Percentiles rank a stretch among this genome's conserved stretches.
Conservation (phyloP, 805 yeast species). For the Myxozyma kluyveri region DNA sequence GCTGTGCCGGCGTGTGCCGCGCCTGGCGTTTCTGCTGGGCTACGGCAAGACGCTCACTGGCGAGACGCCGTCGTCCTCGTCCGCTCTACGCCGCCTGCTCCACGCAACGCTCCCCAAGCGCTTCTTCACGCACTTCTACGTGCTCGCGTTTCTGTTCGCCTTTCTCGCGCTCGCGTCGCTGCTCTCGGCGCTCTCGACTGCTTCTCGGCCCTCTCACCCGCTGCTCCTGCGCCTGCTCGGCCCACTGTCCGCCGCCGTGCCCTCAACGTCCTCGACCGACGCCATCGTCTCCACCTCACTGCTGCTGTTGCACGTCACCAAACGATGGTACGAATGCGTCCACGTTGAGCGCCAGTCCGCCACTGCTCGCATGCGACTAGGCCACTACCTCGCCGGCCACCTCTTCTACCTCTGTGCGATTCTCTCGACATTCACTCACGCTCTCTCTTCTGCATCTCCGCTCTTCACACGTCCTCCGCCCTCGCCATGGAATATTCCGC, state of each 20-base stretch:
- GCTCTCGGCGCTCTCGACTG: background rate
- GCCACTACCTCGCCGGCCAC: slow-evolving; percentile 60
- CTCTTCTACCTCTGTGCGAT: slow-evolving; percentile 43
- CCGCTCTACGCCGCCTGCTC: slow-evolving; percentile 1
- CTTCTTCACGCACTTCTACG: slow-evolving; percentile 40
- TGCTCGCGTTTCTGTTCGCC: slow-evolving; percentile 5
- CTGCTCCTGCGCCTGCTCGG: too few species aligned
- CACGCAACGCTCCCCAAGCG: slow-evolving; percentile 35
- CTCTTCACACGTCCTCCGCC: background rate
- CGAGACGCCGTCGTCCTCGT: too few species aligned
- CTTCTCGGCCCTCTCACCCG: background rate
- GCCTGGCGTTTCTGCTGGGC: slow-evolving; percentile 9
- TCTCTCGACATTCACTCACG: slow-evolving; percentile 6
- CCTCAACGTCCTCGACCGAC: background rate
- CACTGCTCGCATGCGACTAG: slow-evolving; percentile 51
- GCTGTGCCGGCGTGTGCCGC: slow-evolving; percentile 3
- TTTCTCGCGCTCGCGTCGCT: background rate
- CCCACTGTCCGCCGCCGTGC: too few species aligned
- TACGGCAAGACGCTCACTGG: slow-evolving; percentile 20
- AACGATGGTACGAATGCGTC: slow-evolving; percentile 53
- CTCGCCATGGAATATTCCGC: background rate
- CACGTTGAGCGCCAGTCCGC: slow-evolving; percentile 42
- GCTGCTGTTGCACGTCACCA: slow-evolving; percentile 44
- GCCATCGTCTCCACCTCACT: background rate
- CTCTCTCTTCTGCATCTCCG: background rate